phyloP scores from a whole-genome alignment of 2,329 filamentous ascomycete genomes.

The Rhinocladiella mackenziei region DNA sequence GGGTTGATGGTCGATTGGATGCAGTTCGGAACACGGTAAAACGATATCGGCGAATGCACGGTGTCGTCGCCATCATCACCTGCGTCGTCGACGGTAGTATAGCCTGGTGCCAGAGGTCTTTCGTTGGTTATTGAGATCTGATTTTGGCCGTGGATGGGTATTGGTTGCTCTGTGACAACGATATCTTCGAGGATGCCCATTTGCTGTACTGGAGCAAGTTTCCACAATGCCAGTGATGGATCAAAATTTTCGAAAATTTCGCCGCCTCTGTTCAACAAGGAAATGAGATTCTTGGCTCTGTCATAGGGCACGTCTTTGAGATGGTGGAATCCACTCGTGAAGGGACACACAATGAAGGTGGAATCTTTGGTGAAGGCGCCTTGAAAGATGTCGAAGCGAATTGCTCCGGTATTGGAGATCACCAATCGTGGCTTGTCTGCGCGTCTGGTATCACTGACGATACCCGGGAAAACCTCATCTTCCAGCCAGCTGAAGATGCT shows the following conservation, averaged over 20 bases:
- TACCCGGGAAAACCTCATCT: slow-evolving; percentile 66
- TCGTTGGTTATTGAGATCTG: slow-evolving; percentile 34
- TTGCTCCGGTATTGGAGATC: slow-evolving; percentile 81
- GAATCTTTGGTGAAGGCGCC: slow-evolving; percentile 85
- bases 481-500: slow-evolving; percentile 83
- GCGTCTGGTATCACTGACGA: slow-evolving; percentile 56
- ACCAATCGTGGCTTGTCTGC: slow-evolving; percentile 63
- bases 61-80: slow-evolving; percentile 88
- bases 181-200: slow-evolving; percentile 28
- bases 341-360: slow-evolving; percentile 82
- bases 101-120: slow-evolving; percentile 60
- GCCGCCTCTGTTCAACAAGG: slow-evolving; percentile 55
- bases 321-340: slow-evolving; percentile 71
- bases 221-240: slow-evolving; percentile 22
- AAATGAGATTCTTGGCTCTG: slow-evolving; percentile 65
- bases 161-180: slow-evolving; percentile 1
- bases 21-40: slow-evolving; percentile 77
- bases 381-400: slow-evolving; percentile 94
- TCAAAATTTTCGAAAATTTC: slow-evolving; percentile 47
- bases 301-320: slow-evolving; percentile 77
- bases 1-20: slow-evolving; percentile 66
- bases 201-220: slow-evolving; percentile 47
- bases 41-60: slow-evolving; percentile 68
- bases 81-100: slow-evolving; percentile 83
- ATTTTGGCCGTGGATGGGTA: not conserved